A percentile compares a stretch with the other conserved stretches of the same genome.
Evolutionary conservation across 1,139 yeast genomes (phyloP).

Genomic region (Arxiozyma heterogenica): DNA sequence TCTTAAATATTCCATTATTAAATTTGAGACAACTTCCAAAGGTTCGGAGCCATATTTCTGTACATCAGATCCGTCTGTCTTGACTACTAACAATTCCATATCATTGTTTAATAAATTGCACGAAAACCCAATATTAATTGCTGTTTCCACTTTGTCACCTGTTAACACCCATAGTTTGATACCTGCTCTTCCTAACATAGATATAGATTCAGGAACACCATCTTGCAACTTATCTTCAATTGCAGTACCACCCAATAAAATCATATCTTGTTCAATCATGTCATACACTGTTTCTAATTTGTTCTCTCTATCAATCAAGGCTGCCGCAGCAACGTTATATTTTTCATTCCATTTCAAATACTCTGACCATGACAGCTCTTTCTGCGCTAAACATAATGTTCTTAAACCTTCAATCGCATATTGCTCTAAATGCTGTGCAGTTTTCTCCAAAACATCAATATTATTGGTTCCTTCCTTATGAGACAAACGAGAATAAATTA

Average conservation of each 20-base stretch:
- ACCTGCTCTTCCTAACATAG: slow-evolving; percentile 82
- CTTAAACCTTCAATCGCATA: slow-evolving; percentile 94
- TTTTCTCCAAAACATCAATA: slow-evolving; percentile 41
- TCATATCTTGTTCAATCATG: slow-evolving; percentile 63
- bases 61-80: slow-evolving; percentile 38
- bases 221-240: slow-evolving; percentile 92
- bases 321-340: slow-evolving; percentile 71
- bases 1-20: slow-evolving; percentile 53
- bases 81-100: slow-evolving; percentile 75
- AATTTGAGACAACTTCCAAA: slow-evolving; percentile 40
- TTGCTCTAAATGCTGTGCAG: slow-evolving; percentile 82
- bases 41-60: slow-evolving; percentile 31
- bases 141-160: slow-evolving; percentile 96
- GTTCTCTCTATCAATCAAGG: slow-evolving; percentile 69
- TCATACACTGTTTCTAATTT: slow-evolving; percentile 71
- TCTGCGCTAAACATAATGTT: slow-evolving; percentile 85
- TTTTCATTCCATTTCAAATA: slow-evolving; percentile 60
- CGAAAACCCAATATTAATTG: slow-evolving; percentile 93
- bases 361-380: slow-evolving; percentile 52
- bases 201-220: slow-evolving; percentile 96
- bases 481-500: slow-evolving; percentile 67
- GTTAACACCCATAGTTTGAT: slow-evolving; percentile 95
- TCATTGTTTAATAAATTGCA: slow-evolving; percentile 81
- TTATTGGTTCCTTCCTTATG: slow-evolving; percentile 29
- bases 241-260: slow-evolving; percentile 92